Evolutionary conservation across 2,329 filamentous ascomycete species (phyloP).

Genomic region (Dactylellina cionopaga): DNA sequence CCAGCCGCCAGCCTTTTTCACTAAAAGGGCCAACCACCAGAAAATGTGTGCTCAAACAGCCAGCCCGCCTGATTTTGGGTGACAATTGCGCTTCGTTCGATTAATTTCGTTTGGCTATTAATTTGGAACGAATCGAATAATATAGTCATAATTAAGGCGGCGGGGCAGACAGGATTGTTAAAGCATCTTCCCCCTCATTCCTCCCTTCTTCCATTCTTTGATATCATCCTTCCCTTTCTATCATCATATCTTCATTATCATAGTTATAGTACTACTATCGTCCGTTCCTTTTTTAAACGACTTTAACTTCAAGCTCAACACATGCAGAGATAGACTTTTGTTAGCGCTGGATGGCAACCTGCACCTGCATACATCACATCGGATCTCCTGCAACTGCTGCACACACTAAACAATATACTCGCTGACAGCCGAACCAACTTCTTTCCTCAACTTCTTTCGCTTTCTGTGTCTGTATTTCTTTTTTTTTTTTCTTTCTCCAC

Average conservation of each 20-base stretch:
- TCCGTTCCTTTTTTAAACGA: too few relatives aligned
- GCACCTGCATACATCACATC: constrained; percentile 34
- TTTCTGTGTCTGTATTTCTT: neutral
- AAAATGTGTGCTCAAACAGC: constrained; percentile 19
- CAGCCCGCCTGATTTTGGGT: constrained; percentile 35
- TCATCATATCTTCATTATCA: neutral
- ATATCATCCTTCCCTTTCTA: neutral
- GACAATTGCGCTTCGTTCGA: constrained; percentile 6
- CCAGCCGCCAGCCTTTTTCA: constrained; percentile 42
- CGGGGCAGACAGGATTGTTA: constrained; percentile 22
- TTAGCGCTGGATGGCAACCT: constrained; percentile 41
- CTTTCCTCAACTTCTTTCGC: neutral
- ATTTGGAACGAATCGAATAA: too few relatives aligned
- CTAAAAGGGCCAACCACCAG: constrained; percentile 24
- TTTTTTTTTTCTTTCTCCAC: neutral
- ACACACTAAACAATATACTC: too few relatives aligned
- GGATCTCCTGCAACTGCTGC: constrained; percentile 14
- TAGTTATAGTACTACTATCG: too few relatives aligned
- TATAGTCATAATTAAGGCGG: constrained; percentile 46
- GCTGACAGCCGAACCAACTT: too few relatives aligned
- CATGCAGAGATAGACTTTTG: too few relatives aligned
- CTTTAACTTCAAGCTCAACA: too few relatives aligned
- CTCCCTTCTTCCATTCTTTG: constrained; percentile 7
- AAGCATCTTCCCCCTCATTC: constrained; percentile 25
- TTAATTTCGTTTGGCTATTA: constrained; percentile 20